Percentiles rank a stretch among this genome's conserved stretches.
phyloP scores from a whole-genome alignment of 1,139 yeast genomes.

The Candida sanyaensis region DNA sequence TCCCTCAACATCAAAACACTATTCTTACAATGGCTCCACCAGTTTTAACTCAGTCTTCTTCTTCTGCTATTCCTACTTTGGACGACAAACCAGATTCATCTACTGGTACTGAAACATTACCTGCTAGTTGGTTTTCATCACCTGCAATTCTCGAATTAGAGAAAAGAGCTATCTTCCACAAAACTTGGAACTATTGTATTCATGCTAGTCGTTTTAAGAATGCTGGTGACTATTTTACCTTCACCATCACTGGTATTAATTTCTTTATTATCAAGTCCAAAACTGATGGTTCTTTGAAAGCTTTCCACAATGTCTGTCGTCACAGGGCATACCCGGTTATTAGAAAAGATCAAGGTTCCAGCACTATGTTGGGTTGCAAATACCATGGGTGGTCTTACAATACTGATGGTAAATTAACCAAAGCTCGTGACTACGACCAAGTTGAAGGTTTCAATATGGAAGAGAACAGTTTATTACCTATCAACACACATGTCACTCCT shows the following conservation, averaged over 20 bases:
- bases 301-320: conserved; percentile 65
- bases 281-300: conserved; percentile 49
- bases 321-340: conserved; percentile 66
- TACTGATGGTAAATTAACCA: conserved; percentile 55
- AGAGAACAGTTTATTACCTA: conserved; percentile 56
- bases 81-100: conserved; percentile 17
- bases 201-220: conserved; percentile 53
- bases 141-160: conserved; percentile 58
- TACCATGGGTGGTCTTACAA: conserved; percentile 71
- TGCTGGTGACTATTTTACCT: conserved; percentile 58
- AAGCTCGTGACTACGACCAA: conserved; percentile 62
- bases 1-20: no score
- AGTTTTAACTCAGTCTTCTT: conserved; percentile 1
- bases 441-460: conserved; percentile 59
- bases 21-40: conserved; percentile 7
- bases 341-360: conserved; percentile 58
- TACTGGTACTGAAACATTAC: conserved; percentile 59
- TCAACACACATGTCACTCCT: conserved; percentile 53
- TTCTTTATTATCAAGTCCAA: conserved; percentile 58
- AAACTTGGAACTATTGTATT: conserved; percentile 56
- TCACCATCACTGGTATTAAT: conserved; percentile 52
- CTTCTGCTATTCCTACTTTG: neutral
- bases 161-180: conserved; percentile 55
- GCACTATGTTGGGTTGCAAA: conserved; percentile 57
- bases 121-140: conserved; percentile 68